Evolutionary conservation across 306 rosid species (phyloP), one percentile per base, ranked within the genome.

Genomic region (Malus domestica): DNA sequence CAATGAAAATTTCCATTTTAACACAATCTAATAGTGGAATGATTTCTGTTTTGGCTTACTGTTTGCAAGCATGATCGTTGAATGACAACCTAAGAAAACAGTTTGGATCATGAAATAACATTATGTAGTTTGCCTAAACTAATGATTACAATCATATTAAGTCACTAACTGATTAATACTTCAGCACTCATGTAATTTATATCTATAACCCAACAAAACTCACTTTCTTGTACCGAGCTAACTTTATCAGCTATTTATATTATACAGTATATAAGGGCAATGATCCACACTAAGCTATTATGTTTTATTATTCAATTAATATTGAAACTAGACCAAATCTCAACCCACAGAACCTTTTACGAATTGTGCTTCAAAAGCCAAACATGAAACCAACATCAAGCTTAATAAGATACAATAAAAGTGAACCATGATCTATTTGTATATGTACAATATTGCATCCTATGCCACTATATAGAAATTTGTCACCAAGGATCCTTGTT

Each of bases 401-500:
- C 3, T 70, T 23, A 46, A 46, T 70, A 42, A n/a, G 10, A 68
- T 40, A 42, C 27, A 4, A n/a, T 19, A 55, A 44, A 29, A 38
- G 59, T 5, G 55, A 58, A 58, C 54, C 23, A 58, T 35, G 33
- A 35, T 67, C 66, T 68, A 8, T 68, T 52, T 73, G 68, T 58
- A 76, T 55, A 25, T 40, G 27, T 23, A 25, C 25, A 58, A 32
- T 35, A 45, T 66, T 15, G 27, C 27, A 51, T 52, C 32, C 42
- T 42, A 40, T 38, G 14, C 67, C 74, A 57, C 23, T 40, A 76
- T 8, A 22, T 40, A 30, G 12, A 72, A 38, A 42, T 76, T 67
- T 68, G 74, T 67, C 80, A n/a, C 44, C 67, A 38, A 55, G 57
- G 57, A 51, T 51, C 57, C 57, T 51, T 51, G 57, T 51, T 38